phyloP scores from a whole-genome alignment of 2,329 filamentous ascomycete genomes.

The Sclerotinia borealis region DNA sequence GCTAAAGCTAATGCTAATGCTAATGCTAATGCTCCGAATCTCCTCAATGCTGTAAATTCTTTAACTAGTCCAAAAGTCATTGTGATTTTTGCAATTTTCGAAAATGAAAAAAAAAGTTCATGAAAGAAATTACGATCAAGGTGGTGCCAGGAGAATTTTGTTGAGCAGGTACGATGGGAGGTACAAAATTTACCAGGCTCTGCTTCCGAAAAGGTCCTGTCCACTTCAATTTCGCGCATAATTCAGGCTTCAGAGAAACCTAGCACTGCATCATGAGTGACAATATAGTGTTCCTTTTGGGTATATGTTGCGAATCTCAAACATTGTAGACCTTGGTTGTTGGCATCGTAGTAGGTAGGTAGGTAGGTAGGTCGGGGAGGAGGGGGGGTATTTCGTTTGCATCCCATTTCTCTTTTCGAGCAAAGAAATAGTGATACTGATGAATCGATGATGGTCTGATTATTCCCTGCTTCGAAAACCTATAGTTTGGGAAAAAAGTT shows the following conservation, averaged over 20 bases:
- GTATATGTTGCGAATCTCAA: not conserved
- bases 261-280: not conserved
- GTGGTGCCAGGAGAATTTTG: slow-evolving; percentile 1
- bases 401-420: not conserved
- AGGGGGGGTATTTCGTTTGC: not conserved
- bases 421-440: not conserved
- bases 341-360: not conserved
- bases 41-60: not conserved
- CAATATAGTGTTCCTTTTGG: not conserved
- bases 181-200: not conserved
- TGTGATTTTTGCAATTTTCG: not conserved
- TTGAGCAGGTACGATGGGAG: not conserved
- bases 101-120: not conserved
- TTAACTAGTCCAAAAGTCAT: not conserved
- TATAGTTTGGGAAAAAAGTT: not conserved
- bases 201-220: not conserved
- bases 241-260: not conserved
- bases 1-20: too few species aligned
- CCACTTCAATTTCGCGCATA: not conserved
- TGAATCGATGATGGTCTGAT: not conserved
- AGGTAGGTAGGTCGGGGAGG: not conserved
- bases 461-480: slow-evolving; percentile 3
- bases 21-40: not conserved
- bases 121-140: not conserved
- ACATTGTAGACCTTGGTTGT: not conserved